A percentile compares a stretch with the other conserved stretches of the same genome.
phyloP scores from a whole-genome alignment of 1,139 yeast genomes.

The Suhomyces taliae region DNA sequence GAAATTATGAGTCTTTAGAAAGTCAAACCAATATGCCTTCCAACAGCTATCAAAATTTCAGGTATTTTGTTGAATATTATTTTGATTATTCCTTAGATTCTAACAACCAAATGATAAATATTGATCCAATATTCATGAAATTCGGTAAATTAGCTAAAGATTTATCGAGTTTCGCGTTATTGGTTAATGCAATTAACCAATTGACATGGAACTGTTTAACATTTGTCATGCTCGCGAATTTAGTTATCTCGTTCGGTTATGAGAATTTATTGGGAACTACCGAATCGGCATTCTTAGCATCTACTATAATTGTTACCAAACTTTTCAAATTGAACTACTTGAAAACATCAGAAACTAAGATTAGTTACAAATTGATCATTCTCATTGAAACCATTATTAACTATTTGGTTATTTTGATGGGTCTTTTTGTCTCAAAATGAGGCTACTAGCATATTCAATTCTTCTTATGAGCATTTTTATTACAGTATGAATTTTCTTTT shows the following conservation, averaged over 20 bases:
- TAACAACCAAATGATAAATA: slow-evolving; percentile 8
- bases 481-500: background rate
- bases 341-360: slow-evolving; percentile 9
- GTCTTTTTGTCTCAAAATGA: background rate
- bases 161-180: slow-evolving; percentile 6
- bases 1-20: slow-evolving; percentile 10
- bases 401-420: background rate
- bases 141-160: slow-evolving; percentile 12
- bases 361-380: slow-evolving; percentile 6
- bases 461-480: background rate
- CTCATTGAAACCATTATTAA: slow-evolving; percentile 5
- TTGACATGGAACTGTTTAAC: slow-evolving; percentile 12
- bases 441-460: slow-evolving; percentile 5
- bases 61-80: slow-evolving; percentile 21
- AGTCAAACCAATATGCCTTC: background rate
- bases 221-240: slow-evolving; percentile 5
- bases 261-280: background rate
- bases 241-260: slow-evolving; percentile 1
- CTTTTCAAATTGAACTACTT: slow-evolving; percentile 22
- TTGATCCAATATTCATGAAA: slow-evolving; percentile 19
- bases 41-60: slow-evolving; percentile 16
- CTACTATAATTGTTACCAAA: slow-evolving; percentile 9
- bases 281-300: slow-evolving; percentile 1
- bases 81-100: slow-evolving; percentile 17
- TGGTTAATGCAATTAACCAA: slow-evolving; percentile 9